Conservation (phyloP, 129 eudicot genomes). For the Mikania micrantha region DNA sequence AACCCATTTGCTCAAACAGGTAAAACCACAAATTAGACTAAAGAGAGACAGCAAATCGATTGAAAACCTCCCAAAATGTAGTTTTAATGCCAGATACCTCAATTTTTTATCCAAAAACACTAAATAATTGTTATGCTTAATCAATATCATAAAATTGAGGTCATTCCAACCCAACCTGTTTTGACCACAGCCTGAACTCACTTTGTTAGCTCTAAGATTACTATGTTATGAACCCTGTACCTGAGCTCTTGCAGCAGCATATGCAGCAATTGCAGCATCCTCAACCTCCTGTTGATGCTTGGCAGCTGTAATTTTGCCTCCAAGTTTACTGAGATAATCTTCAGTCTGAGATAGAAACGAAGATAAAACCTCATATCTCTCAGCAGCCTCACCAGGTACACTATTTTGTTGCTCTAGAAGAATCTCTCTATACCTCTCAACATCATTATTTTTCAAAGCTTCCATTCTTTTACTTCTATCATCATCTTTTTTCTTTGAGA, state of each 20-base stretch:
- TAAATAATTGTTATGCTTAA: too few species aligned
- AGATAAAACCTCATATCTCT: constrained; percentile 88
- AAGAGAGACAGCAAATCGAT: too few species aligned
- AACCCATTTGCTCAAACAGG: neutral
- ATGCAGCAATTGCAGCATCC: constrained; percentile 90
- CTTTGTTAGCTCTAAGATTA: too few species aligned
- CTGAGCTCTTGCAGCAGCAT: constrained; percentile 89
- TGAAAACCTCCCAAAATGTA: too few species aligned
- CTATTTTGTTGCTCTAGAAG: constrained; percentile 85
- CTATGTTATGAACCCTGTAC: constrained; percentile 21
- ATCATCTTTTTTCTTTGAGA: constrained; percentile 85
- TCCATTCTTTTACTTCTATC: constrained; percentile 92
- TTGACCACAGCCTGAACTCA: neutral
- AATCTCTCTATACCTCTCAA: constrained; percentile 94
- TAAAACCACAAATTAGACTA: neutral
- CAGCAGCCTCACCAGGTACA: constrained; percentile 92
- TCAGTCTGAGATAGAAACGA: constrained; percentile 93
- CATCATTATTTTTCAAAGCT: constrained; percentile 95
- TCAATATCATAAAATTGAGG: too few species aligned
- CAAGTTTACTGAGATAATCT: constrained; percentile 87
- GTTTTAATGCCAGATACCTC: too few species aligned
- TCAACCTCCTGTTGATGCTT: constrained; percentile 93
- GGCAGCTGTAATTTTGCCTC: constrained; percentile 87
- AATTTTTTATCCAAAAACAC: too few species aligned
- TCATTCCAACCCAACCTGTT: neutral